Evolutionary conservation across 2,329 filamentous ascomycete species (phyloP).

Genomic region (Cordyceps sp.): DNA sequence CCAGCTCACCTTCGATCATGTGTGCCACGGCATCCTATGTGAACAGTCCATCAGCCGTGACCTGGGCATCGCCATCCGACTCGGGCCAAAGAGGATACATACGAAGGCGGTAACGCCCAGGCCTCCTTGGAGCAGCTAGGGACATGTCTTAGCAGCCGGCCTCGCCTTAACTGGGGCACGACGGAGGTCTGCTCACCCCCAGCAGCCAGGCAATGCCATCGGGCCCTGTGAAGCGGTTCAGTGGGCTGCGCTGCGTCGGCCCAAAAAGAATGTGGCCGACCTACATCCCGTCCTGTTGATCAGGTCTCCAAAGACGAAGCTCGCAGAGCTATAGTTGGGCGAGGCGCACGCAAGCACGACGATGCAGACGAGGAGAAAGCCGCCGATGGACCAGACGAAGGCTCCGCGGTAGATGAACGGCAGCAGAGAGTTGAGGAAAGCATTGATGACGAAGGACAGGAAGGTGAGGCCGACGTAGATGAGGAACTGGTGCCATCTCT

Average conservation of each 20-base stretch:
- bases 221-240: slow-evolving; percentile 6
- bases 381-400: slow-evolving; percentile 52
- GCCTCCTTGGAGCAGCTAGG: slow-evolving; percentile 13
- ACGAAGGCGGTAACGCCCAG: slow-evolving; percentile 16
- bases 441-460: slow-evolving; percentile 13
- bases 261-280: neutral
- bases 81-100: slow-evolving; percentile 2
- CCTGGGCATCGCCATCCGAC: too few species aligned
- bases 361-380: slow-evolving; percentile 53
- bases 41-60: too few species aligned
- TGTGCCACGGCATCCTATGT: slow-evolving; percentile 15
- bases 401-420: slow-evolving; percentile 42
- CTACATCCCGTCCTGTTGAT: slow-evolving; percentile 14
- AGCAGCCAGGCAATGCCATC: slow-evolving; percentile 17
- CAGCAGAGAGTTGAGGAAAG: slow-evolving; percentile 13
- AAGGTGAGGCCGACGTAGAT: slow-evolving; percentile 16
- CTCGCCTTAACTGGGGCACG: too few species aligned
- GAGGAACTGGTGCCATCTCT: slow-evolving; percentile 56
- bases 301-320: slow-evolving; percentile 15
- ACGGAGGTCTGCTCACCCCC: slow-evolving; percentile 9
- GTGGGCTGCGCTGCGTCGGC: neutral
- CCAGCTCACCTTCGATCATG: slow-evolving; percentile 13
- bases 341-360: slow-evolving; percentile 48
- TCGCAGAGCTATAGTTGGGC: slow-evolving; percentile 32
- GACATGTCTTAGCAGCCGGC: neutral